A percentile compares a stretch with the other conserved stretches of the same genome.
phyloP scores from a whole-genome alignment of 2,329 filamentous ascomycete genomes.

The Colletotrichum zoysiae region DNA sequence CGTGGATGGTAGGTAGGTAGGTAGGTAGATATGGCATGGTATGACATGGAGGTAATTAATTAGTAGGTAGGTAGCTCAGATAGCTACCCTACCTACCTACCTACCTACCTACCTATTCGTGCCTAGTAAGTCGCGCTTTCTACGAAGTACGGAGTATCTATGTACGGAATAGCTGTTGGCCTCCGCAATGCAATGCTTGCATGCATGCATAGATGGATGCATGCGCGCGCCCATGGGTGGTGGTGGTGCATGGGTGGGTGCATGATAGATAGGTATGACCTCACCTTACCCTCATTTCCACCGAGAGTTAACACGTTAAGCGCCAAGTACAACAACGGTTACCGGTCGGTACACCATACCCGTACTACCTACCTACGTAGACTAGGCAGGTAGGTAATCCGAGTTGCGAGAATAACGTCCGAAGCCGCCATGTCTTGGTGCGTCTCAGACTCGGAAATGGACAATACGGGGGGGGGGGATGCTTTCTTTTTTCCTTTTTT shows the following conservation, averaged over 20 bases:
- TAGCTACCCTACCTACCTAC: no score
- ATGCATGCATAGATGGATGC: not conserved
- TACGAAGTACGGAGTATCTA: no score
- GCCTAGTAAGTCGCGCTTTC: no score
- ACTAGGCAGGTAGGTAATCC: no score
- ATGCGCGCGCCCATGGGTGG: no score
- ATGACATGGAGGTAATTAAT: not conserved
- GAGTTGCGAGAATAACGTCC: conserved; percentile 5
- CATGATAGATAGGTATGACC: not conserved
- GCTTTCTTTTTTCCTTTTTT: not conserved
- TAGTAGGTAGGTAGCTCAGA: not conserved
- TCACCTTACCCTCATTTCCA: conserved; percentile 1
- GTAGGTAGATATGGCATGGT: not conserved
- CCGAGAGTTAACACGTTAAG: not conserved
- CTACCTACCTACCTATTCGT: not conserved
- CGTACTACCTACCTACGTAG: no score
- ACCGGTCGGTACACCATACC: not conserved
- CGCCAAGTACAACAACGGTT: conserved; percentile 15
- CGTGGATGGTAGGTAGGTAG: no score
- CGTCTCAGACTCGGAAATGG: not conserved
- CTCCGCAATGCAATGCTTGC: conserved; percentile 1
- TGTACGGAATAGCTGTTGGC: not conserved
- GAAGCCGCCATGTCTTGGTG: conserved; percentile 11
- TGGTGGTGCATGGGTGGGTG: no score
- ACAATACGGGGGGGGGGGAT: not conserved